These are phyloP conservation scores for Massariosphaeria phaeospora DNA, from an alignment of 495 filamentous ascomycete species.

Conservation along the genomic window DNA sequence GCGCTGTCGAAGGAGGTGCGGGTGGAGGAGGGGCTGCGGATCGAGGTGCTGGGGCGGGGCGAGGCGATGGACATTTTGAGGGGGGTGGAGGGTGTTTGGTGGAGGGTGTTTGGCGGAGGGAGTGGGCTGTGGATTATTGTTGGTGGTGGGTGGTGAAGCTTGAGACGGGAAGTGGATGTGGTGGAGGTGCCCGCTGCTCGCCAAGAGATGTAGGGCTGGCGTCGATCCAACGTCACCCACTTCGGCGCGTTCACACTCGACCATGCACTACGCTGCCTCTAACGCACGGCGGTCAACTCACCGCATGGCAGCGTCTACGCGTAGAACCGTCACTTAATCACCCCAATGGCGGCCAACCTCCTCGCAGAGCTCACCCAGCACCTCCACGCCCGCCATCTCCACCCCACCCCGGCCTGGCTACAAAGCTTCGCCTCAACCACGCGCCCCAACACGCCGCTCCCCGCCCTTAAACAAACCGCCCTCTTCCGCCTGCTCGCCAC, in stretches of 20 bases:
- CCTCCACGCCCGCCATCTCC: constrained; percentile 35
- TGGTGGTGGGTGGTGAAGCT: neutral
- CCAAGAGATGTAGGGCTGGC: neutral
- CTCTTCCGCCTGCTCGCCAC: constrained; percentile 73
- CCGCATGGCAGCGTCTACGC: neutral
- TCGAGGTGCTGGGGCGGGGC: constrained; percentile 55
- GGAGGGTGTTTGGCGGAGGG: neutral
- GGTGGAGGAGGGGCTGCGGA: constrained; percentile 65
- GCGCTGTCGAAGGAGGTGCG: constrained; percentile 66
- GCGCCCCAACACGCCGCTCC: constrained; percentile 56
- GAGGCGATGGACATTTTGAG: constrained; percentile 56
- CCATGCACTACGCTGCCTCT: neutral
- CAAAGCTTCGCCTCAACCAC: constrained; percentile 38
- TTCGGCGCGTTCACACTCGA: neutral
- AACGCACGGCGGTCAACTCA: neutral
- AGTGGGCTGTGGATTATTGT: neutral
- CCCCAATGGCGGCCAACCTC: constrained; percentile 21
- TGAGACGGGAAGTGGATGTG: neutral
- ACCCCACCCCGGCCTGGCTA: constrained; percentile 38
- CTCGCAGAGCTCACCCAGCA: constrained; percentile 33
- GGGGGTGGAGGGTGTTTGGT: neutral
- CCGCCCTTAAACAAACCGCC: constrained; percentile 71
- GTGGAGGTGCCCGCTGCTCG: neutral
- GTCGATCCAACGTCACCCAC: neutral
- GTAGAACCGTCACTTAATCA: neutral